Conservation (phyloP, 768 basidiomycete genomes). For the Podaxis sp. region DNA sequence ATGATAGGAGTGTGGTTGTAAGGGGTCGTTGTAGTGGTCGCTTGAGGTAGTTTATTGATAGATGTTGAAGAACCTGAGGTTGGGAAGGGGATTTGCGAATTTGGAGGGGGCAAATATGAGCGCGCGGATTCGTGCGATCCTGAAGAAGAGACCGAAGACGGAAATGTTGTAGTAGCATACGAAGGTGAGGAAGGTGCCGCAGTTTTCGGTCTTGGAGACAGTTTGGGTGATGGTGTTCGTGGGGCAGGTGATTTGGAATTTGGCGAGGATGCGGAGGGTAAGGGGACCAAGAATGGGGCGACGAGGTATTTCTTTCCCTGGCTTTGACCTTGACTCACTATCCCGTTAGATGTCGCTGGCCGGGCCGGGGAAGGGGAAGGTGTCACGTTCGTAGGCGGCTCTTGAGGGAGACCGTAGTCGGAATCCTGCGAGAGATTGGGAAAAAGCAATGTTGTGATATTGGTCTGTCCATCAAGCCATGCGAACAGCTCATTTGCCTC, state of each 20-base stretch:
- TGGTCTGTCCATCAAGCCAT: constrained; percentile 44
- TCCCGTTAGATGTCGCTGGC: background rate
- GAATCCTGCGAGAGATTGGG: constrained; percentile 34
- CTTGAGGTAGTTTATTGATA: background rate
- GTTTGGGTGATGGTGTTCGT: background rate
- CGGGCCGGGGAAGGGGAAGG: background rate
- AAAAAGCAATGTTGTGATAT: constrained; percentile 38
- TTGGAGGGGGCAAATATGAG: constrained; percentile 17
- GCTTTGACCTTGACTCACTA: background rate
- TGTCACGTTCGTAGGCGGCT: background rate
- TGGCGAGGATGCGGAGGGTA: background rate
- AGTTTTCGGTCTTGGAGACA: constrained; percentile 8
- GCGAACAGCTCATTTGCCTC: constrained; percentile 36
- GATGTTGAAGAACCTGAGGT: background rate
- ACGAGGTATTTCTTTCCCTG: constrained; percentile 8
- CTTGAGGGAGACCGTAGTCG: constrained; percentile 16
- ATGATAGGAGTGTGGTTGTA: background rate
- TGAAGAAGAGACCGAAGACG: constrained; percentile 17
- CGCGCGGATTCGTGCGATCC: constrained; percentile 1
- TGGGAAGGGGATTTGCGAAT: constrained; percentile 2
- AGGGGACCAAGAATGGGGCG: constrained; percentile 6
- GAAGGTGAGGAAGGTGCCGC: constrained; percentile 12
- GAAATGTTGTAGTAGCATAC: constrained; percentile 11
- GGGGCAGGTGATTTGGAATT: background rate
- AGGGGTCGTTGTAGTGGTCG: constrained; percentile 13